phyloP scores from a whole-genome alignment of 768 basidiomycete species.

The Leccinum incarnatum region DNA sequence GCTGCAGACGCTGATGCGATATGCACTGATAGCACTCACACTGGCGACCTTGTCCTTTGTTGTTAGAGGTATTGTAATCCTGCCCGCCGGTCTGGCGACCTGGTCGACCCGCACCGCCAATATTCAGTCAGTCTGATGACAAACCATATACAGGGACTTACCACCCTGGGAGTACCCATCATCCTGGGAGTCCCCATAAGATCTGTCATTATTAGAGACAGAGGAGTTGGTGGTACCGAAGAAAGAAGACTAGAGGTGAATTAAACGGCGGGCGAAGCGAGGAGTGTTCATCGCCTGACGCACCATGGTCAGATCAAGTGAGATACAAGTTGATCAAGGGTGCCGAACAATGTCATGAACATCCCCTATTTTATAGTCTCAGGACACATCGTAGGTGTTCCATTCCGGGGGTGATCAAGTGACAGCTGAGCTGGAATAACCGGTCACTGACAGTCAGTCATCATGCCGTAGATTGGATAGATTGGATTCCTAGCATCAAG shows the following conservation, averaged over 20 bases:
- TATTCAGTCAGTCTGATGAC: background rate
- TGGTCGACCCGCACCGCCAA: background rate
- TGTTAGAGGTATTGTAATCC: background rate
- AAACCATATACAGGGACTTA: conserved; percentile 5
- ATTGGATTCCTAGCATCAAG: background rate
- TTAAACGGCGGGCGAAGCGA: background rate
- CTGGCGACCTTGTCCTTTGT: conserved; percentile 16
- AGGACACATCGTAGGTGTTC: conserved; percentile 15
- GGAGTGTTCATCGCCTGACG: background rate
- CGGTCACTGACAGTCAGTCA: background rate
- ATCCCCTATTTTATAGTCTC: conserved; percentile 15
- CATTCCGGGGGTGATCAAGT: conserved; percentile 18
- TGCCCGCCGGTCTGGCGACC: conserved; percentile 11
- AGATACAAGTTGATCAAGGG: conserved; percentile 3
- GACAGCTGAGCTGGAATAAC: conserved; percentile 16
- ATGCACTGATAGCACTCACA: background rate
- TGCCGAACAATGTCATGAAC: conserved; percentile 11
- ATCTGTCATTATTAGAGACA: conserved; percentile 31
- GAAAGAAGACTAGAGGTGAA: conserved; percentile 49
- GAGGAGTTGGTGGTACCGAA: conserved; percentile 43
- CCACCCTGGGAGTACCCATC: background rate
- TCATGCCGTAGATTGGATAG: background rate
- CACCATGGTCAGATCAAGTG: conserved; percentile 23
- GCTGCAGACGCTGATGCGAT: background rate
- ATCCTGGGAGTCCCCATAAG: background rate